phyloP scores from a whole-genome alignment of 306 rosid genomes.

The Cicer judaicum region DNA sequence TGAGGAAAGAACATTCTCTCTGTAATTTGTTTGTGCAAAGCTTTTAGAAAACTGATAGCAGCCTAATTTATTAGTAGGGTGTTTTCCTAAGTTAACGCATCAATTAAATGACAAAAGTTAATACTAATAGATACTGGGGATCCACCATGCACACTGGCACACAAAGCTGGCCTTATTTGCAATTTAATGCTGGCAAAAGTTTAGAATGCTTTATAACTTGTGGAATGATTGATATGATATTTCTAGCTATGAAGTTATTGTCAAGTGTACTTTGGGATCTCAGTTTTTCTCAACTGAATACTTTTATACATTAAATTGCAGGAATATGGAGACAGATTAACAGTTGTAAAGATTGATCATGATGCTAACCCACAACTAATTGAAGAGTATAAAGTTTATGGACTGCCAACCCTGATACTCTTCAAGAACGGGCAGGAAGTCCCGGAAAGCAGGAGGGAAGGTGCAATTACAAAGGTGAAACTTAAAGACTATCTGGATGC shows the following conservation, averaged over 20 bases:
- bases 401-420: conserved; percentile 77
- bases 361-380: conserved; percentile 79
- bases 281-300: conserved; percentile 4
- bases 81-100: conserved; percentile 8
- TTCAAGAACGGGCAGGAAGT: conserved; percentile 80
- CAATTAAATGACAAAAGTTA: conserved; percentile 10
- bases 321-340: conserved; percentile 81
- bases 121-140: not conserved
- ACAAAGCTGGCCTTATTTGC: conserved; percentile 8
- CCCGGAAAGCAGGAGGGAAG: conserved; percentile 86
- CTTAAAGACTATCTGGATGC: conserved; percentile 72
- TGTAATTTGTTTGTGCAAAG: conserved; percentile 2
- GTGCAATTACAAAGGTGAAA: conserved; percentile 81
- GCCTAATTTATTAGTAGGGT: not conserved
- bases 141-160: conserved; percentile 13
- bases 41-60: not conserved
- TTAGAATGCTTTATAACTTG: not conserved
- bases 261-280: conserved; percentile 21
- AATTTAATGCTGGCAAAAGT: conserved; percentile 19
- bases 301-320: conserved; percentile 40
- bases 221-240: conserved; percentile 8
- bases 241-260: not conserved
- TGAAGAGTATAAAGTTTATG: conserved; percentile 78
- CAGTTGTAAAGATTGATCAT: conserved; percentile 81
- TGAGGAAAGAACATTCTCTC: conserved; percentile 3